Conservation (phyloP, 441 rosid genomes). For the Jatropha multifida region DNA sequence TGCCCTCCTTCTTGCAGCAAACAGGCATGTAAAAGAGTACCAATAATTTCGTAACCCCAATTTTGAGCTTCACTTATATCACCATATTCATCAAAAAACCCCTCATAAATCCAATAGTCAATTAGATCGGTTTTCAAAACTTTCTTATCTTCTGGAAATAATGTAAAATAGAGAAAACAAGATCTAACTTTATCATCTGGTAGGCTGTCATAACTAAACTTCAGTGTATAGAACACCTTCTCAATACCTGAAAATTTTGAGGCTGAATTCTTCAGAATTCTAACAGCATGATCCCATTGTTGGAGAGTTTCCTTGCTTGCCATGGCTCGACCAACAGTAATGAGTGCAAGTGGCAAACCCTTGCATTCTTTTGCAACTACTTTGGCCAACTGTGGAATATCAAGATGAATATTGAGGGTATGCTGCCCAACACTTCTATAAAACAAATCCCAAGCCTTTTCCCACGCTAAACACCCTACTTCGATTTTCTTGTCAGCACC, state of each 20-base stretch:
- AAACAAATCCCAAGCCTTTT: conserved; percentile 19
- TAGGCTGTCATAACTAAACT: conserved; percentile 22
- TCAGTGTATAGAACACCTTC: conserved; percentile 4
- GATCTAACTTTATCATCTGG: background rate
- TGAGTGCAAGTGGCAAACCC: background rate
- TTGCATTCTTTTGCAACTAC: conserved; percentile 12
- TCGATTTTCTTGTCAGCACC: conserved; percentile 30
- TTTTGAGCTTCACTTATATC: background rate
- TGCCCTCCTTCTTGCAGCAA: conserved; percentile 13
- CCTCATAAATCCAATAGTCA: conserved; percentile 23
- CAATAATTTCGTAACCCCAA: conserved; percentile 2
- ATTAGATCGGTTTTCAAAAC: no score
- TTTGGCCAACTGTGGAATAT: background rate
- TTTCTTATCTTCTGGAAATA: background rate
- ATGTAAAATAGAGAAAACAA: background rate
- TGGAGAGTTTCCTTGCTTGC: background rate
- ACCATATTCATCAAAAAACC: background rate
- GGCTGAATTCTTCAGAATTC: background rate
- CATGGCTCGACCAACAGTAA: background rate
- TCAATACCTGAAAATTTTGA: conserved; percentile 9
- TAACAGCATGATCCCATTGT: background rate
- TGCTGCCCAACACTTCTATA: conserved; percentile 1
- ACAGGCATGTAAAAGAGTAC: conserved; percentile 11
- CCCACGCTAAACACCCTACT: conserved; percentile 33
- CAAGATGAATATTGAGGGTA: background rate